These are phyloP conservation scores for Spergularia bocconei DNA, from an alignment of 148 eudicot genomes.

Conservation along the genomic window DNA sequence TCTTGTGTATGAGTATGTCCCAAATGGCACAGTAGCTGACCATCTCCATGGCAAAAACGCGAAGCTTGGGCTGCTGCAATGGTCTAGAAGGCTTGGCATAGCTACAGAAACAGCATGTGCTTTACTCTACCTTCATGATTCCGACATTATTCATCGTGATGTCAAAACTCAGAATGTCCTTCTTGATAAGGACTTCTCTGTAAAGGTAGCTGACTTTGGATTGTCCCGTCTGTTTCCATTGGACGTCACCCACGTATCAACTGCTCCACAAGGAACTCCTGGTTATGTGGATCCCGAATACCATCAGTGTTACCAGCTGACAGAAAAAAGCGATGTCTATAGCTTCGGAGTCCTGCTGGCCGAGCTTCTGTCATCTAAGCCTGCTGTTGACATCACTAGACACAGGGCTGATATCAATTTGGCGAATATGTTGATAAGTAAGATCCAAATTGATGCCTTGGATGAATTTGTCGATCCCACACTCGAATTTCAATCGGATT, in stretches of 20 bases:
- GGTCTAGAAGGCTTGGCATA: slow-evolving; percentile 47
- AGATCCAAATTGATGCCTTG: slow-evolving; percentile 28
- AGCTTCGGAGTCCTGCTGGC: slow-evolving; percentile 39
- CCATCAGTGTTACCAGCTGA: slow-evolving; percentile 41
- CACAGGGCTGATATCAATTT: slow-evolving; percentile 34
- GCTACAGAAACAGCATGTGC: slow-evolving; percentile 56
- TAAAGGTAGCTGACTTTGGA: slow-evolving; percentile 47
- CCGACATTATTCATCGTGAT: slow-evolving; percentile 59
- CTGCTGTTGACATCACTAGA: slow-evolving; percentile 45
- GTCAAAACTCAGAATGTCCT: slow-evolving; percentile 60
- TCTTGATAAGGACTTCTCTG: slow-evolving; percentile 42
- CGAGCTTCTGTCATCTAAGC: slow-evolving; percentile 41
- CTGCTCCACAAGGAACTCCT: slow-evolving; percentile 51
- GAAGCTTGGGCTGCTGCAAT: slow-evolving; percentile 23
- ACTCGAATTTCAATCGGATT: slow-evolving; percentile 29
- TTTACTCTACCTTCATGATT: slow-evolving; percentile 51
- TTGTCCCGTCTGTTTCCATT: slow-evolving; percentile 38
- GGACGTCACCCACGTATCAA: slow-evolving; percentile 41
- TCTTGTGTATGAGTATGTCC: slow-evolving; percentile 70
- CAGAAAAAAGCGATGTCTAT: slow-evolving; percentile 41
- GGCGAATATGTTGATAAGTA: slow-evolving; percentile 26
- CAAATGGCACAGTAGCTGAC: slow-evolving; percentile 79
- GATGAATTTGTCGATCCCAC: slow-evolving; percentile 38
- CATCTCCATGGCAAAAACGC: slow-evolving; percentile 52
- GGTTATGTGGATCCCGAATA: slow-evolving; percentile 50